Conservation (phyloP, 2,329 filamentous ascomycete genomes). For the Fusarium newnesense region DNA sequence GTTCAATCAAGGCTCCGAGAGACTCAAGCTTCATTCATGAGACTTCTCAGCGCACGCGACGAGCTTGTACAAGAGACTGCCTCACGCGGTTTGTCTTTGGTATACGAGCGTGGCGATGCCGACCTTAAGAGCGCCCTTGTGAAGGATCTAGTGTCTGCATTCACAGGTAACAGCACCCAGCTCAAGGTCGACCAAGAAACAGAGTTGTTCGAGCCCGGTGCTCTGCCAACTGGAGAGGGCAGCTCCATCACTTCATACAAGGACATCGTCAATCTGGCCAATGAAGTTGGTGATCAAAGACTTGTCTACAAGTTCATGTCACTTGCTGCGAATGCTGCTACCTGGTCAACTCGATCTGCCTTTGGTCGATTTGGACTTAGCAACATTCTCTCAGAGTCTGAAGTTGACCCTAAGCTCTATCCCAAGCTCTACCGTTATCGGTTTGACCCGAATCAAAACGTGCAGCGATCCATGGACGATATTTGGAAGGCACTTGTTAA, state of each 20-base stretch:
- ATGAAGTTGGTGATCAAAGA: conserved; percentile 94
- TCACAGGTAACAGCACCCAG: conserved; percentile 79
- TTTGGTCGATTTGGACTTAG: conserved; percentile 95
- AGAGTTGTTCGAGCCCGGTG: conserved; percentile 91
- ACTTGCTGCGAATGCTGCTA: conserved; percentile 91
- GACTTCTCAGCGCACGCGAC: conserved; percentile 86
- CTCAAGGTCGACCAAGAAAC: conserved; percentile 91
- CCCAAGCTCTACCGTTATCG: conserved; percentile 94
- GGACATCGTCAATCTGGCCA: conserved; percentile 94
- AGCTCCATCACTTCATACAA: conserved; percentile 95
- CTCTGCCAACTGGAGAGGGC: conserved; percentile 88
- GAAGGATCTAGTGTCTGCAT: conserved; percentile 86
- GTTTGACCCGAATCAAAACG: conserved; percentile 94
- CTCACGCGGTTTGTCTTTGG: conserved; percentile 87
- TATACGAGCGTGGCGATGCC: conserved; percentile 91
- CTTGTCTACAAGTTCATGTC: conserved; percentile 99
- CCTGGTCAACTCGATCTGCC: conserved; percentile 96
- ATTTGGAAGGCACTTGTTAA: conserved; percentile 98
- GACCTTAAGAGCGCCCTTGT: conserved; percentile 84
- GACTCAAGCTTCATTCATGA: conserved; percentile 88
- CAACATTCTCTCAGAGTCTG: conserved; percentile 88
- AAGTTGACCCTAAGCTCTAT: conserved; percentile 91
- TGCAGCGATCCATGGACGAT: conserved; percentile 94
- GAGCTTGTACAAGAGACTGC: conserved; percentile 97
- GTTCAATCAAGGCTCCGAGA: conserved; percentile 80